A percentile compares a stretch with the other conserved stretches of the same genome.
Evolutionary conservation across 768 basidiomycete species (phyloP).

Genomic region (Holtermannia corniformis): DNA sequence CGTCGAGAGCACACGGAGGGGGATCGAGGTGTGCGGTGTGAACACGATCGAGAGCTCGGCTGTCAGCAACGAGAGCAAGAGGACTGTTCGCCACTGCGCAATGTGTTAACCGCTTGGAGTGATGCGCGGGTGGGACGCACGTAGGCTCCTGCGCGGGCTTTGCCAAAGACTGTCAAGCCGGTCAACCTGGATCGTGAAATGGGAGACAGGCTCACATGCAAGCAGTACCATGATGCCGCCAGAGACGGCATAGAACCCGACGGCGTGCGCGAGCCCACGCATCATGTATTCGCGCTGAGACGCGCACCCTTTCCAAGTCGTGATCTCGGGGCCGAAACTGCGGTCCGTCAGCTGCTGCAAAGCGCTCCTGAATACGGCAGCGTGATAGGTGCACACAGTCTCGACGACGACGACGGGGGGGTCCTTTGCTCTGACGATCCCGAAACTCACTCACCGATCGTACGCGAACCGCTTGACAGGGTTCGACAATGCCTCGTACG

Average conservation of each 20-base stretch:
- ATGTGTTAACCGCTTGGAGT: neutral
- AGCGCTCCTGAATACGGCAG: too few species aligned
- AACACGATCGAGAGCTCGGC: conserved; percentile 24
- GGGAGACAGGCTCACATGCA: conserved; percentile 11
- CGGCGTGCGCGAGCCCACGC: conserved; percentile 13
- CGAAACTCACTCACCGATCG: conserved; percentile 26
- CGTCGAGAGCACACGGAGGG: conserved; percentile 1
- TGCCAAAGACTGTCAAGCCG: conserved; percentile 14
- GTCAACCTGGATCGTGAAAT: neutral
- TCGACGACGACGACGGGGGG: too few species aligned
- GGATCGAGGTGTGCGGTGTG: conserved; percentile 5
- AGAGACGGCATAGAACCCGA: conserved; percentile 28
- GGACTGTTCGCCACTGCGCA: conserved; percentile 22
- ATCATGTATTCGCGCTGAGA: conserved; percentile 20
- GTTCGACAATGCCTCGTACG: conserved; percentile 27
- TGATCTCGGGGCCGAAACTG: conserved; percentile 20
- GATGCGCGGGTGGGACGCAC: conserved; percentile 11
- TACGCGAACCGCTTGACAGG: conserved; percentile 32
- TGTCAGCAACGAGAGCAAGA: conserved; percentile 20
- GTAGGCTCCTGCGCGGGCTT: conserved; percentile 23
- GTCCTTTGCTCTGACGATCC: too few species aligned
- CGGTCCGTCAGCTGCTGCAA: neutral
- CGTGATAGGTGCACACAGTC: neutral
- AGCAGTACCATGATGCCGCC: conserved; percentile 27
- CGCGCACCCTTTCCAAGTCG: conserved; percentile 16